phyloP scores from a whole-genome alignment of 306 rosid species.

The Crataegus laevigata region DNA sequence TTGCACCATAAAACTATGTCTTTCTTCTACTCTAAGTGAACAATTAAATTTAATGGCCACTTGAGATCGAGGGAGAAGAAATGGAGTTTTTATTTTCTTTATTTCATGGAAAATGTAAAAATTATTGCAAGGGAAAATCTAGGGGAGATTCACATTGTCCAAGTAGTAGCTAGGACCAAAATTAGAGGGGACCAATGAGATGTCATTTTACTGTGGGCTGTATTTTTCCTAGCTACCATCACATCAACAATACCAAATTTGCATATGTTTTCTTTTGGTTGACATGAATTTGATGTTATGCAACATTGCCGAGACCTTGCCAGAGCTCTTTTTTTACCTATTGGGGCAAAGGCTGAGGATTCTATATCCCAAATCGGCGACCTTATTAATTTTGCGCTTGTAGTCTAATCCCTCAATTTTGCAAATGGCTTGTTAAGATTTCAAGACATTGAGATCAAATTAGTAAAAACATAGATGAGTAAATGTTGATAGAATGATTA shows the following conservation, averaged over 20 bases:
- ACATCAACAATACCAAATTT: not conserved
- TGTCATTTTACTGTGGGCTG: not conserved
- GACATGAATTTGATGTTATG: not conserved
- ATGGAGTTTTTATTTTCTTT: too few relatives aligned
- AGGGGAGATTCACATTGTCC: not conserved
- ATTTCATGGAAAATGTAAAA: not conserved
- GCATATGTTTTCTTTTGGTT: not conserved
- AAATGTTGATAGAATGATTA: too few relatives aligned
- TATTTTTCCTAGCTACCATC: not conserved
- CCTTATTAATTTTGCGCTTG: not conserved
- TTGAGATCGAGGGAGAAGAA: not conserved
- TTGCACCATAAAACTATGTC: not conserved
- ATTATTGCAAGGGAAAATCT: not conserved
- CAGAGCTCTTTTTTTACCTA: not conserved
- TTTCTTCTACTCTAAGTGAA: not conserved
- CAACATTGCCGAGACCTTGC: not conserved
- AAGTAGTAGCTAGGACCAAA: not conserved
- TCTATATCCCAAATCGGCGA: not conserved
- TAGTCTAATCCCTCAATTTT: not conserved
- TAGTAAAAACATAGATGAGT: too few relatives aligned
- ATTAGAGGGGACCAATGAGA: constrained; percentile 3
- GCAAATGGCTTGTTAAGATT: too few relatives aligned
- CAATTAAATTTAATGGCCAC: not conserved
- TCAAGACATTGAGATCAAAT: too few relatives aligned
- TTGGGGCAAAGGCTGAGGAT: not conserved